Evolutionary conservation across 176 grass and related monocot species (phyloP), one percentile per base, ranked within the genome.

Genomic region (Oryza officinalis): DNA sequence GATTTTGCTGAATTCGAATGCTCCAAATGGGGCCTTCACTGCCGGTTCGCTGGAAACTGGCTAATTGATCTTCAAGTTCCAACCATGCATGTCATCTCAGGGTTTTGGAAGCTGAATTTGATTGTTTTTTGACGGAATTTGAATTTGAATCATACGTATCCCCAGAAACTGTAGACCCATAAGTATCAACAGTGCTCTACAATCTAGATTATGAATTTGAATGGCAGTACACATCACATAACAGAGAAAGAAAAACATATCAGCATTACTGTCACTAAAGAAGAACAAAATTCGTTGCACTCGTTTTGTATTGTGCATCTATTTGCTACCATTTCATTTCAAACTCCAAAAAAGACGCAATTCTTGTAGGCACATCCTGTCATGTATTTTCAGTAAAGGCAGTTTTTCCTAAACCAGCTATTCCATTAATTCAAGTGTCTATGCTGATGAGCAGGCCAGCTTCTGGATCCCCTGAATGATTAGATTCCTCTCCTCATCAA

Each of bases 401-500:
- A 27, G 5, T 67, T 57, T 74, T 57, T 74, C 5, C 17, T 73
- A 18, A 27, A 74, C 26, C 17, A 26, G 23, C 15, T 22, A 10
- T 74, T 27, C 1, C 23, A 25, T 65, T 47, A 52, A 15, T 46
- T 63, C 52, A 73, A 40, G 31, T 15, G 10, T 67, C 54, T 43
- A 61, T 61, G 40, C 67, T 79, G 71, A 83, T 83, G 20, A 43
- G 47, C 82, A 85, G 50, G 80, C 67, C 14, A 96, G 25, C 68
- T 83, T 89, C 86, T 85, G 69, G 20, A 96, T 93, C 82, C 93
- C 81, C 60, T 93, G 80, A 32, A 91, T 85, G 30, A 96, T 79
- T 32, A 93, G 72, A 45, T 93, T 74, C 80, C 69, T 89, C 63
- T 96, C 94, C 75, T 96, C 91, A 72, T 91, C 86, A 63, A 91